Evolutionary conservation across 352 stramenopile genomes (phyloP), one percentile per base, ranked within the genome.

Genomic region (Lagenidium sp.): DNA sequence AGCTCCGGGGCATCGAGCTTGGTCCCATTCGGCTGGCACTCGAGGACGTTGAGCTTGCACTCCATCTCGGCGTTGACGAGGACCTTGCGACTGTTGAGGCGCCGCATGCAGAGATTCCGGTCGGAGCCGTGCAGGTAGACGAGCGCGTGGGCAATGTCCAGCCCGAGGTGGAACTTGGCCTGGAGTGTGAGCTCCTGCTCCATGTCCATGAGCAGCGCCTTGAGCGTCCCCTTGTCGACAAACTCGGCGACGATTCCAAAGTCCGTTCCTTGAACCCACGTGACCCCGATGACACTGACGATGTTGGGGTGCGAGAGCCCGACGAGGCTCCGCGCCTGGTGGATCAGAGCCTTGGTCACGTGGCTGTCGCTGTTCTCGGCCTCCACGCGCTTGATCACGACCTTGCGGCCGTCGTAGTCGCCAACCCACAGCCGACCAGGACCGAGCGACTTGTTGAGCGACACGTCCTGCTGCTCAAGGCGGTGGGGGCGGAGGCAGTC

Each of bases 161-260:
- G 56, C 40, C 75, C 87, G 44, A 91, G 83, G 29, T 72, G 53
- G 13, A 88, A 32, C 36, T 85, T 81, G 12, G 47, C 65, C 16
- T 55, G 47, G 22, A 82, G 57, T 39, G 74, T 63, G 16, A 91
- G 42, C 11, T 85, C 61, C 13, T 75, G 41, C 19, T 85, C 61
- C 1, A 54, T 47, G 36, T 84, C 78, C 18, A 63, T 46, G 13
- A 87, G 65, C 44, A 91, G 52, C 1, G 63, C 60, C 41, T 65
- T 68, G 18, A 90, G 36, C 32, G 75, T 85, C 37, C 72, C 69
- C 47, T 83, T 85, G 29, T 79, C 67, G 65, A 85, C 70, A 44
- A 79, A 91, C 54, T 91, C 75, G 3, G 70, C 68, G 22, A 91
- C 64, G 15, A 85, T 60, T 5, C 68, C 64, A 29, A 87, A 88